A percentile compares a stretch with the other conserved stretches of the same genome.
phyloP scores from a whole-genome alignment of 306 rosid species.

The Mucuna pruriens region DNA sequence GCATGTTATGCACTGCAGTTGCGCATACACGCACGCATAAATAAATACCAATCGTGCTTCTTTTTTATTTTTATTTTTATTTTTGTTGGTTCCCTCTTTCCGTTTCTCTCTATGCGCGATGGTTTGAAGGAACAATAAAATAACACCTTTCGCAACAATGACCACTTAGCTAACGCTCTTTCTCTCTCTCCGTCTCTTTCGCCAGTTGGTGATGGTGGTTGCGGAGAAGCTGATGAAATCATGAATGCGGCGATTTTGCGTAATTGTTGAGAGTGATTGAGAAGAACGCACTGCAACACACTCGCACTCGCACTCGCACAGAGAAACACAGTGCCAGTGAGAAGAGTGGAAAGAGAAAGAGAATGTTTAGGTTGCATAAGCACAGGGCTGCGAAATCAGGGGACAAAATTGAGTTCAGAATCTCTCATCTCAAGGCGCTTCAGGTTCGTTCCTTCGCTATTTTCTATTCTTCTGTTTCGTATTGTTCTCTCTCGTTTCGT shows the following conservation, averaged over 20 bases:
- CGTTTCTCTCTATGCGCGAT: slow-evolving; percentile 51
- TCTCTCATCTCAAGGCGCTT: slow-evolving; percentile 62
- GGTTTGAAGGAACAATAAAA: slow-evolving; percentile 55
- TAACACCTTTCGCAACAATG: slow-evolving; percentile 68
- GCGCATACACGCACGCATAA: background rate
- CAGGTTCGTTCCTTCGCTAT: slow-evolving; percentile 43
- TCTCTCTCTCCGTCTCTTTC: slow-evolving; percentile 46
- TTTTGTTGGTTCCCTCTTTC: background rate
- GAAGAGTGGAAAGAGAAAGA: slow-evolving; percentile 15
- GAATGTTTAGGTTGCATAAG: slow-evolving; percentile 84
- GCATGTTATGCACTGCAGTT: background rate
- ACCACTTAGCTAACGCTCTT: slow-evolving; percentile 72
- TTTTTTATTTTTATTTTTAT: background rate
- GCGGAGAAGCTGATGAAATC: slow-evolving; percentile 43
- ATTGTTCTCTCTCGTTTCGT: background rate
- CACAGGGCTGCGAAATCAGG: slow-evolving; percentile 60
- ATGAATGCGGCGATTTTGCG: slow-evolving; percentile 29
- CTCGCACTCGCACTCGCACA: background rate
- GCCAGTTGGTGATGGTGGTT: slow-evolving; percentile 65
- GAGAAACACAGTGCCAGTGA: background rate
- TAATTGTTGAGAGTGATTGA: slow-evolving; percentile 20
- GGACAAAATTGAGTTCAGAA: slow-evolving; percentile 58
- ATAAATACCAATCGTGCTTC: background rate
- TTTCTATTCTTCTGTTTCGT: background rate
- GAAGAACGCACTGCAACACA: background rate